Base-by-base conservation (phyloP, 1,284 basidiomycete species). In the Mycena sp. region DNA sequence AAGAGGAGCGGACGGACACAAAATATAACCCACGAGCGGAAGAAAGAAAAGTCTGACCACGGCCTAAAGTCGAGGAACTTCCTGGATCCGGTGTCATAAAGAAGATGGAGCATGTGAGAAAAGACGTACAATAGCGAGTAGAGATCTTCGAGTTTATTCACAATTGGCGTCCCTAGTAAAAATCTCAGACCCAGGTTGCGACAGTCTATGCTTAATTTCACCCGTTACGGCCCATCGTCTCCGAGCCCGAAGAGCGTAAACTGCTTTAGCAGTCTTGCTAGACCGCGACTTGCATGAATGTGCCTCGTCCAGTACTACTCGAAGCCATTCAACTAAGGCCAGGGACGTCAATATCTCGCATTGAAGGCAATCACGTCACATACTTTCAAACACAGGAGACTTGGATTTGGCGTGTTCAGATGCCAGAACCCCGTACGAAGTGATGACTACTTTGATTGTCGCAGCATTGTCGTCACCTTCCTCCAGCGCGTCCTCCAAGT, bases 241-340 rank as follows among this genome's bases (percentile, higher is more conserved):
- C 62, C 89, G 83, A 3, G 93, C 92, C 49, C 85, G 85, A 7
- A 99, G 83, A 9, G 92, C 92, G 73, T 92, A 98, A 50, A 93
- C 93, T 2, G 97, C 95, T 70, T 93, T 94, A 0, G 97, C 94
- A 11, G 93, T 93, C 73, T 94, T 92, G 64, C 96, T 98, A 2
- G 86, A 86, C 14, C 96, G 86, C 37, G 94, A 96, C 77, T 98
- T 98, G 81, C 96, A 98, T 67, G 94, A 90, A 77, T 99, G 97
- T 2, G 97, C 97, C 77, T 98, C 95, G 72, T 98, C 95, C 5
- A 94, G 80, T 30, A 94, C 85, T 21, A 94, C 83, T 60, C 93
- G 84, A 57, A 94, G 81, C 93, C 93, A 95, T 66, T 91, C 86
- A 46, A 90, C 92, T 92, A 65, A 6, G 41, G 61, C 29, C 61